These are phyloP conservation scores for Heliamphora ciliata DNA, from an alignment of 179 eudicot genomes.

Conservation along the genomic window DNA sequence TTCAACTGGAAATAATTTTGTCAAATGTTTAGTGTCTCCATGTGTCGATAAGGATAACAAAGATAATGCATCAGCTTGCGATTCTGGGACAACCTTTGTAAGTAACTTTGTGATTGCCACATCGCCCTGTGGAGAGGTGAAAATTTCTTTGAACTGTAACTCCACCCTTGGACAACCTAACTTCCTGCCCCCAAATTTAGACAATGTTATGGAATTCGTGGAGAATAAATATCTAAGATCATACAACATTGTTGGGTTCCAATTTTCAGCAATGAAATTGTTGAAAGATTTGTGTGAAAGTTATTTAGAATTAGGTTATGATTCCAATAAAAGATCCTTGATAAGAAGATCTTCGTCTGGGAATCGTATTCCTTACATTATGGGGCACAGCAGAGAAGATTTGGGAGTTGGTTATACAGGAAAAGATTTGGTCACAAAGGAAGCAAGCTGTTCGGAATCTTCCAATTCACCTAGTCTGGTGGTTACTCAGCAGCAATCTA, in stretches of 20 bases:
- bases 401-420: not conserved
- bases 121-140: conserved; percentile 37
- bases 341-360: not conserved
- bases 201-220: conserved; percentile 26
- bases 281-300: conserved; percentile 38
- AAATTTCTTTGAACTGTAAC: conserved; percentile 27
- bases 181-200: conserved; percentile 25
- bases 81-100: not conserved
- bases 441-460: conserved; percentile 8
- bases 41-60: not conserved
- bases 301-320: conserved; percentile 24
- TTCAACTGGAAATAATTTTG: not conserved
- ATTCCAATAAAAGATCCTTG: conserved; percentile 1
- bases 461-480: conserved; percentile 21
- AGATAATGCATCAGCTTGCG: not conserved
- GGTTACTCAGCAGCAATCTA: conserved; percentile 24
- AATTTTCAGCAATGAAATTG: conserved; percentile 28
- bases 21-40: not conserved
- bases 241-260: conserved; percentile 29
- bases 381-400: not conserved
- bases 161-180: conserved; percentile 18
- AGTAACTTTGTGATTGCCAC: conserved; percentile 29
- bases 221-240: conserved; percentile 28
- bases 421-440: not conserved
- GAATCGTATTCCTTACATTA: not conserved